Evolutionary conservation across 1,139 yeast genomes (phyloP).

Genomic region (Geotrichum reessii): DNA sequence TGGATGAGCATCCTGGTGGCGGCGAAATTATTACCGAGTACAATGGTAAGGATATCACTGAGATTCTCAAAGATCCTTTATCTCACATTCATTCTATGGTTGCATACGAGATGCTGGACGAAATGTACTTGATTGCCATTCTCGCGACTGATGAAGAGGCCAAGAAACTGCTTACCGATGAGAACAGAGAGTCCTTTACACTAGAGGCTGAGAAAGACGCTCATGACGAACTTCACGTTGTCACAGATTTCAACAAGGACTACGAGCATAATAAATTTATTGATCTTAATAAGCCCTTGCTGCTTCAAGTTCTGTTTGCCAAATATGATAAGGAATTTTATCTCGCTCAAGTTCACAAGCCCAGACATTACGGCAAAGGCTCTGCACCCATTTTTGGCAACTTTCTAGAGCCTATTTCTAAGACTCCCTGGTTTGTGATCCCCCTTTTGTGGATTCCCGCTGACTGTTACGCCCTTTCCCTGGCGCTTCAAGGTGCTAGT

Average conservation of each 20-base stretch:
- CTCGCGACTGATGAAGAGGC: conserved; percentile 61
- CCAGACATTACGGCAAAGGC: conserved; percentile 87
- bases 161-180: conserved; percentile 42
- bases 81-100: conserved; percentile 78
- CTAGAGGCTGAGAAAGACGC: conserved; percentile 32
- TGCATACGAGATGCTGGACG: conserved; percentile 86
- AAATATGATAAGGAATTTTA: conserved; percentile 81
- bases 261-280: conserved; percentile 72
- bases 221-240: conserved; percentile 63
- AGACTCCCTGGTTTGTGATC: conserved; percentile 75
- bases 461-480: conserved; percentile 48
- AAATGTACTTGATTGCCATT: conserved; percentile 56
- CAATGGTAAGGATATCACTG: conserved; percentile 81
- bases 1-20: conserved; percentile 88
- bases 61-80: conserved; percentile 60
- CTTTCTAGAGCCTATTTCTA: conserved; percentile 62
- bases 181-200: conserved; percentile 28
- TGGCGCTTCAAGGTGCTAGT: conserved; percentile 33
- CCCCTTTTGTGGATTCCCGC: conserved; percentile 88
- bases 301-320: conserved; percentile 70
- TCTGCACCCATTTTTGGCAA: conserved; percentile 85
- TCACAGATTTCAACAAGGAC: conserved; percentile 73
- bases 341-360: conserved; percentile 93
- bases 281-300: conserved; percentile 75
- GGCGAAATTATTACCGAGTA: conserved; percentile 64